Percentiles rank a stretch among this genome's conserved stretches.
Evolutionary conservation across 805 yeast genomes (phyloP).

Genomic region (Cyberlindnera maclurae): DNA sequence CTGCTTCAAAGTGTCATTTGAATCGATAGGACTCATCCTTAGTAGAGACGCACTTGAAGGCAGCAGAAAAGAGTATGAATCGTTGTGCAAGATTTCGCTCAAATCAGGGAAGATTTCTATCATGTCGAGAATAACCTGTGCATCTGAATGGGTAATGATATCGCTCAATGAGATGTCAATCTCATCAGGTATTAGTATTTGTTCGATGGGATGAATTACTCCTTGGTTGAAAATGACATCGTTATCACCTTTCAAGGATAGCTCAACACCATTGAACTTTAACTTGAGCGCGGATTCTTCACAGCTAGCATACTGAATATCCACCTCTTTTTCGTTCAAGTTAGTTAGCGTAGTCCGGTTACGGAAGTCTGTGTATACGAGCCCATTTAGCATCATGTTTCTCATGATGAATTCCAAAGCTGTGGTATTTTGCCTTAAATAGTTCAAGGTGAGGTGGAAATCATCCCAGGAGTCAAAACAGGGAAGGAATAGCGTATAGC

Average conservation of each 20-base stretch:
- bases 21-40: conserved; percentile 40
- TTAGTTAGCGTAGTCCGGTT: conserved; percentile 25
- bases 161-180: conserved; percentile 48
- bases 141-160: conserved; percentile 48
- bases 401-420: conserved; percentile 47
- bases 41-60: conserved; percentile 58
- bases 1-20: conserved; percentile 37
- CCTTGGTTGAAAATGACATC: conserved; percentile 81
- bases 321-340: conserved; percentile 23
- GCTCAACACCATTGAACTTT: conserved; percentile 14
- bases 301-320: conserved; percentile 8
- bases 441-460: conserved; percentile 52
- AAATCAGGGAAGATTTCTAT: conserved; percentile 38
- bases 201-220: conserved; percentile 64
- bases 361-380: conserved; percentile 59
- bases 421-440: conserved; percentile 45
- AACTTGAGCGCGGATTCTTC: conserved; percentile 19
- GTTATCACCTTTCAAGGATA: conserved; percentile 29
- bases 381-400: conserved; percentile 52
- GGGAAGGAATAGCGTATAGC: conserved; percentile 76
- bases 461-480: conserved; percentile 66
- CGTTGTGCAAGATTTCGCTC: conserved; percentile 21
- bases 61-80: conserved; percentile 52
- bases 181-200: conserved; percentile 48
- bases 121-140: conserved; percentile 38